Conservation (phyloP, 495 filamentous ascomycete genomes). For the Xylaria nigripes region DNA sequence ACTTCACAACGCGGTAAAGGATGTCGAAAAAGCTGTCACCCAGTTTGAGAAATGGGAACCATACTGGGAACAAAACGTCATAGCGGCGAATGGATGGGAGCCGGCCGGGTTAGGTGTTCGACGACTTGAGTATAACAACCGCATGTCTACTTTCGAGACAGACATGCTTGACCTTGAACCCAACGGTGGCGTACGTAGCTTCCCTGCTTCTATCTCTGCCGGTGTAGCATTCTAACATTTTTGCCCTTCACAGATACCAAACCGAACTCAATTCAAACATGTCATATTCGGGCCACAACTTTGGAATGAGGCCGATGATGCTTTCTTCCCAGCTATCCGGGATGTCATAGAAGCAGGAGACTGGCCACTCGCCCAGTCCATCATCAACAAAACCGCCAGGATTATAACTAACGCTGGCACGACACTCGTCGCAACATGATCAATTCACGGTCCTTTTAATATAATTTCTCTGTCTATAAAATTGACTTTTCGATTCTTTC, state of each 20-base stretch:
- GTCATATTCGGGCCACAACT: conserved; percentile 75
- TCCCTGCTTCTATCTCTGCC: not conserved
- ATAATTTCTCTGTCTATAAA: not conserved
- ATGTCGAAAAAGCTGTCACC: conserved; percentile 50
- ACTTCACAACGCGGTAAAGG: conserved; percentile 51
- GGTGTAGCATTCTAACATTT: not conserved
- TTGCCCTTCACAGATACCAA: conserved; percentile 53
- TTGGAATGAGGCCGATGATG: conserved; percentile 67
- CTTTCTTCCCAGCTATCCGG: conserved; percentile 76
- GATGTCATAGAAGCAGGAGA: conserved; percentile 69
- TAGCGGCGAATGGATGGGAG: conserved; percentile 62
- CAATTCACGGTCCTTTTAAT: not conserved
- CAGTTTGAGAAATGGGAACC: conserved; percentile 67
- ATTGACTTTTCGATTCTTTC: not conserved
- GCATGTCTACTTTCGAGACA: conserved; percentile 74
- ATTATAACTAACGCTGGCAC: conserved; percentile 59
- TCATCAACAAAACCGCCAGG: conserved; percentile 62
- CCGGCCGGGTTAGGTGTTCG: conserved; percentile 53
- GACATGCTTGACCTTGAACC: conserved; percentile 66
- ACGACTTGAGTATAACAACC: conserved; percentile 58
- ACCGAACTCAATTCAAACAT: conserved; percentile 91
- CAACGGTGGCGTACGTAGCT: conserved; percentile 58
- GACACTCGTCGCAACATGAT: conserved; percentile 31
- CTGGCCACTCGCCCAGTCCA: conserved; percentile 59
- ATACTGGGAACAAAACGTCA: conserved; percentile 58